Evolutionary conservation across 805 yeast genomes (phyloP).

Genomic region (Maudiozyma pseudohumilis): DNA sequence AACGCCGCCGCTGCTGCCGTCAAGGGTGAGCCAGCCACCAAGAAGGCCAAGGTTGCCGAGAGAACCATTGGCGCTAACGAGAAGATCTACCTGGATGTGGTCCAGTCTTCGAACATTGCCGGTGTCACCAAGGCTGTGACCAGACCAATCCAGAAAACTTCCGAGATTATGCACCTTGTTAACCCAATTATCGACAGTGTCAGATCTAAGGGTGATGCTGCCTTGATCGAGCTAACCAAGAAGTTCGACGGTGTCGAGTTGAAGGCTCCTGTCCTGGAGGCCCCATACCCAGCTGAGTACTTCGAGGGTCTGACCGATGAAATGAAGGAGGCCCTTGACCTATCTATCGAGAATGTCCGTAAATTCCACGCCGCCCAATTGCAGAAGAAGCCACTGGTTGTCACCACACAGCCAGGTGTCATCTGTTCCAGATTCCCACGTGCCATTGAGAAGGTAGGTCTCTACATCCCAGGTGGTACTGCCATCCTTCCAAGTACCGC

Average conservation of each 20-base stretch:
- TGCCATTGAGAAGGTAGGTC: constrained; percentile 89
- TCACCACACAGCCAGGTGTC: constrained; percentile 93
- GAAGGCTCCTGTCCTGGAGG: constrained; percentile 60
- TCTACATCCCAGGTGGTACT: constrained; percentile 97
- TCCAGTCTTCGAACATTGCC: constrained; percentile 17
- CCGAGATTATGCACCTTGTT: constrained; percentile 87
- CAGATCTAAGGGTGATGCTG: constrained; percentile 69
- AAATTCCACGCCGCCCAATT: constrained; percentile 92
- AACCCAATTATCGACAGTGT: constrained; percentile 82
- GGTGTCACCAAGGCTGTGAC: constrained; percentile 55
- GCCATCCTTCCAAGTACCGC: constrained; percentile 98
- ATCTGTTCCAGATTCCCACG: constrained; percentile 89
- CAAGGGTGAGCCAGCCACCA: constrained; percentile 11
- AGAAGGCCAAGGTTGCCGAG: constrained; percentile 14
- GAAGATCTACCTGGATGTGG: constrained; percentile 20
- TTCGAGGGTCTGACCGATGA: constrained; percentile 65
- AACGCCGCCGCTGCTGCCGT: constrained; percentile 5
- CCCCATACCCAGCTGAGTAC: constrained; percentile 76
- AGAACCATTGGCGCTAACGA: constrained; percentile 6
- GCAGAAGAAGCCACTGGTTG: constrained; percentile 59
- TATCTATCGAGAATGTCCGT: constrained; percentile 79
- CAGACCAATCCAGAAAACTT: constrained; percentile 92
- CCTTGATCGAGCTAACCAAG: constrained; percentile 78
- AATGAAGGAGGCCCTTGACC: constrained; percentile 75
- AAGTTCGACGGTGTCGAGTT: constrained; percentile 83